phyloP scores from a whole-genome alignment of 1,284 basidiomycete genomes.

The Porodaedalea pini region DNA sequence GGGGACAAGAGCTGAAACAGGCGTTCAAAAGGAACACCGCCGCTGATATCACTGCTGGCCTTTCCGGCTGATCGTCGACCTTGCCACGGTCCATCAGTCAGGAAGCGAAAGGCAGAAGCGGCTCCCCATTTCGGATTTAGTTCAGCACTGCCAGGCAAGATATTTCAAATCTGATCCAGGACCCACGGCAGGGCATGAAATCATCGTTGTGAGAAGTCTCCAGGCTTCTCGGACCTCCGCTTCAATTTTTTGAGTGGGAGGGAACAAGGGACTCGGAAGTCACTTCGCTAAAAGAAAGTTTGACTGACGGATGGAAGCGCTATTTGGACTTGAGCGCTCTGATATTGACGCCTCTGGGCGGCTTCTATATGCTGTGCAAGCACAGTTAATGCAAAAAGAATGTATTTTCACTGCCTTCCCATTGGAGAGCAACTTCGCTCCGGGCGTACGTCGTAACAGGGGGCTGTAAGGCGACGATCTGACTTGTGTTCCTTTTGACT shows the following conservation, averaged over 20 bases:
- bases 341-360: not conserved
- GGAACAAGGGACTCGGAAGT: not conserved
- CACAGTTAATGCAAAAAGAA: not conserved
- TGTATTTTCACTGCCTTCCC: not conserved
- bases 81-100: not conserved
- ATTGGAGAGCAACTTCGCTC: too few species aligned
- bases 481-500: too few species aligned
- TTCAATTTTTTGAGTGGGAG: not conserved
- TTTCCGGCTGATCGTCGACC: not conserved
- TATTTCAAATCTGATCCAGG: not conserved
- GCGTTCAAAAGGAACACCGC: not conserved
- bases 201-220: constrained; percentile 3
- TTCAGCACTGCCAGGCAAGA: not conserved
- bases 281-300: not conserved
- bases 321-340: not conserved
- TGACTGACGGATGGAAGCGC: not conserved
- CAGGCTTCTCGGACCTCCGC: not conserved
- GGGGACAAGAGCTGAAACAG: constrained; percentile 9
- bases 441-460: too few species aligned
- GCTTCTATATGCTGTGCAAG: not conserved
- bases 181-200: not conserved
- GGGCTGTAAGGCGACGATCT: too few species aligned
- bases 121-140: not conserved
- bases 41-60: not conserved
- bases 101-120: not conserved